Conservation (phyloP, 768 basidiomycete genomes). For the Neoboletus magnificus region DNA sequence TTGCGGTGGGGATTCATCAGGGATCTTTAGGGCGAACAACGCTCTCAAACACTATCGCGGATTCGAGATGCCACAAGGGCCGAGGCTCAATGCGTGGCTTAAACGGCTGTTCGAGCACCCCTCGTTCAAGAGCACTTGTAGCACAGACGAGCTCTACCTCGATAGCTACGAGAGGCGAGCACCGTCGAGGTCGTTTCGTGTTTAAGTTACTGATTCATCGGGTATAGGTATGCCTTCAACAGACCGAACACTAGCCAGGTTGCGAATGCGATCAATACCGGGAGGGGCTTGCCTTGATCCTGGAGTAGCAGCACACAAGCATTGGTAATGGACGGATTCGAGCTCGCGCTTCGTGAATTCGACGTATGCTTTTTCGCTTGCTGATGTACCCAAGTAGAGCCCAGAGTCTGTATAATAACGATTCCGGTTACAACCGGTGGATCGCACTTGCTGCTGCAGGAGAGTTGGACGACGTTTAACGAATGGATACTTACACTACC, state of each 20-base stretch:
- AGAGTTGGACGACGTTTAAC: background rate
- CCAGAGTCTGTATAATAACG: background rate
- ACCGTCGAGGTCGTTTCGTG: background rate
- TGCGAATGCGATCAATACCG: constrained; percentile 71
- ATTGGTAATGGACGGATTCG: background rate
- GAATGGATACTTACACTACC: background rate
- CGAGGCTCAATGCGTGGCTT: constrained; percentile 52
- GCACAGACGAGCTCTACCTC: constrained; percentile 61
- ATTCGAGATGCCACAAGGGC: constrained; percentile 51
- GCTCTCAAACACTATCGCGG: constrained; percentile 67
- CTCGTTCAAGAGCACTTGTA: constrained; percentile 64
- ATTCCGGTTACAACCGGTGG: background rate
- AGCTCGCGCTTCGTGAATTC: background rate
- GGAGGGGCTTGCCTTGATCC: constrained; percentile 56
- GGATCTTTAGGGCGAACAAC: constrained; percentile 64
- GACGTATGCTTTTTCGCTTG: background rate
- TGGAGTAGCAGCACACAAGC: background rate
- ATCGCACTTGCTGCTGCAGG: background rate
- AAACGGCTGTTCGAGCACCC: constrained; percentile 55
- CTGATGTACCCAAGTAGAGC: background rate
- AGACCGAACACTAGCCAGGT: constrained; percentile 75
- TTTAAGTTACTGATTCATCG: background rate
- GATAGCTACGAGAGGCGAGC: constrained; percentile 69
- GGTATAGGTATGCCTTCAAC: constrained; percentile 67
- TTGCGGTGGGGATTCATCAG: constrained; percentile 30